Conservation (phyloP, 139 green algal genomes). For the Volvox africanus region DNA sequence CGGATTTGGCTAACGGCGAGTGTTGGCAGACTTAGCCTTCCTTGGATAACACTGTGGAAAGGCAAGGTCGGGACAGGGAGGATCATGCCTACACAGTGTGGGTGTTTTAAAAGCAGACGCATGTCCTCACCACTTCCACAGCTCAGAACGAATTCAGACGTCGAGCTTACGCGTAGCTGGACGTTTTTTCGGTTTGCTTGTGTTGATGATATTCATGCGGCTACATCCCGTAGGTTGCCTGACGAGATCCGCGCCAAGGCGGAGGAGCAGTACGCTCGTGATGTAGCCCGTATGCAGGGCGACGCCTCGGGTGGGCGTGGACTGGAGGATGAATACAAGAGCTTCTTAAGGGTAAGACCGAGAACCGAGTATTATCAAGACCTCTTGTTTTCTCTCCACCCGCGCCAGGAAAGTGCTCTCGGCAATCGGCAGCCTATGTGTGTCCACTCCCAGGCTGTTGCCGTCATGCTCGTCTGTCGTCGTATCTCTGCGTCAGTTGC, state of each 20-base stretch:
- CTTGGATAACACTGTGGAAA: background rate
- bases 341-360: constrained; percentile 91
- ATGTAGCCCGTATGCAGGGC: constrained; percentile 73
- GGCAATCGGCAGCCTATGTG: too few relatives aligned
- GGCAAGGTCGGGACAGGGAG: background rate
- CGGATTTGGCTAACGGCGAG: too few relatives aligned
- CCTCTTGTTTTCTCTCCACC: too few relatives aligned
- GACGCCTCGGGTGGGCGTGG: constrained; percentile 54
- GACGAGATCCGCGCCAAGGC: constrained; percentile 78
- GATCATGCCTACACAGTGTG: background rate
- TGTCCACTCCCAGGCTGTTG: too few relatives aligned
- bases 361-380: too few relatives aligned
- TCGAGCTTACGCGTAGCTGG: too few relatives aligned
- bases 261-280: constrained; percentile 84
- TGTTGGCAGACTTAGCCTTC: too few relatives aligned
- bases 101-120: background rate
- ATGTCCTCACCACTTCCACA: background rate
- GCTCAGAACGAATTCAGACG: too few relatives aligned
- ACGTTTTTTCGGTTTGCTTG: background rate
- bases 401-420: too few relatives aligned
- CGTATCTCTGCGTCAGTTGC: too few relatives aligned
- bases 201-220: background rate
- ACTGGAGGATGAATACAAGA: constrained; percentile 94
- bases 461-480: too few relatives aligned
- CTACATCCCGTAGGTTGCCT: constrained; percentile 72